These are phyloP conservation scores for Phytophthora palmivora DNA, from an alignment of 352 stramenopile species.

Conservation along the genomic window DNA sequence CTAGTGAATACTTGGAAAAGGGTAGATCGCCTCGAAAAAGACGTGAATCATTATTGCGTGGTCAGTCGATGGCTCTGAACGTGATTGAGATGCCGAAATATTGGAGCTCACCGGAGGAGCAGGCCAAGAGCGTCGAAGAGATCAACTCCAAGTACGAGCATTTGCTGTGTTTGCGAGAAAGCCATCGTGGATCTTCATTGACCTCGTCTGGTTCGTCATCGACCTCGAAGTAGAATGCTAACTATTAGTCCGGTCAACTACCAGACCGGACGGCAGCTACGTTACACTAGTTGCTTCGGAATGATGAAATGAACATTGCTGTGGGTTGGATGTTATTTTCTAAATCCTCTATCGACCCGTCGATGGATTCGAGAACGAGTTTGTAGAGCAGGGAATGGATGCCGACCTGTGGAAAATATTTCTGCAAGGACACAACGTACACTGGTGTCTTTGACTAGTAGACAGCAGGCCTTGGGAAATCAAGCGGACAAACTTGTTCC, in stretches of 20 bases:
- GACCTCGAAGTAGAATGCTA: neutral
- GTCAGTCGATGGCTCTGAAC: conserved; percentile 27
- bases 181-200: conserved; percentile 1
- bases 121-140: conserved; percentile 18
- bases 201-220: conserved; percentile 1
- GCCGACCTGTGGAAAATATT: conserved; percentile 96
- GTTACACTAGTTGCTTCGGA: no score
- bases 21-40: conserved; percentile 8
- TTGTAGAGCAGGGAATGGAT: conserved; percentile 89
- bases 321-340: no score
- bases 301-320: no score
- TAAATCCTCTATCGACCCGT: conserved; percentile 47
- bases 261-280: no score
- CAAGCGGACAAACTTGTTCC: conserved; percentile 30
- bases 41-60: conserved; percentile 7
- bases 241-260: no score
- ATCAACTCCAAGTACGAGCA: conserved; percentile 44
- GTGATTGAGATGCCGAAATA: conserved; percentile 34
- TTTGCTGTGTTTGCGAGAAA: conserved; percentile 18
- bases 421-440: conserved; percentile 93
- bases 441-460: conserved; percentile 89
- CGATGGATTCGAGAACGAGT: conserved; percentile 77
- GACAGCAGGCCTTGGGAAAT: conserved; percentile 25
- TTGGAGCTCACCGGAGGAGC: conserved; percentile 41
- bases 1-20: conserved; percentile 4